Base-by-base conservation (phyloP, 2,329 filamentous ascomycete species). In the Pseudogymnoascus sp. region DNA sequence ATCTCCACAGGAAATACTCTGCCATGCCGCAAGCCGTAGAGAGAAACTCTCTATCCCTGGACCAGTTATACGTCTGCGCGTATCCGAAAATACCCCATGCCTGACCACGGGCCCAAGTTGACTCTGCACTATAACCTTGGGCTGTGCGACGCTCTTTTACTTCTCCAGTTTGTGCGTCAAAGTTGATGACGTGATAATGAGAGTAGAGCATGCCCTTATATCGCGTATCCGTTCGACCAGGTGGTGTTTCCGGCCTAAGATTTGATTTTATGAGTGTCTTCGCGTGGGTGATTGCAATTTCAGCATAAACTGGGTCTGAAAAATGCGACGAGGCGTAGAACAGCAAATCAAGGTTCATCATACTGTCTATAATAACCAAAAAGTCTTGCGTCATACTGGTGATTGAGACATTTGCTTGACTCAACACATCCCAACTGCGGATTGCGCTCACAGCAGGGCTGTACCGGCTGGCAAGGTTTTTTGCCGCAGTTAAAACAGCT, bases 11-110 rank as follows among this genome's bases (percentile, higher is more conserved):
- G 64, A 83, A 83, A 63, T 81, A 80, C 59, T 80, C 73, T 1
- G 79, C 77, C 14, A 78, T 71, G 0, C 75, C 75, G 3, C 76
- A 74, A 0, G 81, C 76, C 0, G 79, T 77, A 0, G 75, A 65
- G 0, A 81, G 69, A 59, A 80, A 81, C 0, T 62, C 67, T 0
- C 64, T 23, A 3, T 78, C 74, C 14, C 76, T 77, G 0, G 80
- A 82, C 78, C 79, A 82, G 23, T 68, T 71, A 63, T 80, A 81
- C 0, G 77, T 78, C 65, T 81, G 79, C 0, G 78, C 73, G 61
- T 66, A 66, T 11, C 65, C 65, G 7, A 66, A 28, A 63, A 67
- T 65, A 8, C 63, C 47, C 53, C 47, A 53, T 16, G 47, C 47
- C n/a, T 53, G 47, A 11, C 47, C 47, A 11, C 47, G 47, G 8